phyloP scores from a whole-genome alignment of 2,329 filamentous ascomycete species.

The Fonsecaea pugnacius region DNA sequence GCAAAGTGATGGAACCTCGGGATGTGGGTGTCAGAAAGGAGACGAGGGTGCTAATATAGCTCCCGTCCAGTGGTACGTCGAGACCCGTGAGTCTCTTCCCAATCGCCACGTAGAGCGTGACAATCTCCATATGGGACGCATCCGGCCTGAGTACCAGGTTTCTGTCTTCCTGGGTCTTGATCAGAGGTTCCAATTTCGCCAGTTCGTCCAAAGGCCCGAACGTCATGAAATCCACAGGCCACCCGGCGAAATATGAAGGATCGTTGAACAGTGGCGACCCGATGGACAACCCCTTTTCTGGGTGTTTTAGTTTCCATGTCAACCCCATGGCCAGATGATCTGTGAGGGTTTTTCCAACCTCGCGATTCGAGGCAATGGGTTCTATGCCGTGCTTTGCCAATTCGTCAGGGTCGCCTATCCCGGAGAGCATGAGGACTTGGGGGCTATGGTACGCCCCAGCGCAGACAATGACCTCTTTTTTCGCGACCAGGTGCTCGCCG shows the following conservation, averaged over 20 bases:
- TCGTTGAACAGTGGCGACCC: conserved; percentile 44
- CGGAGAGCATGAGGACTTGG: conserved; percentile 44
- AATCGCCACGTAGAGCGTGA: conserved; percentile 15
- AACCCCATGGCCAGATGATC: conserved; percentile 42
- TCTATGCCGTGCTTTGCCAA: conserved; percentile 42
- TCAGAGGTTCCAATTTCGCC: conserved; percentile 10
- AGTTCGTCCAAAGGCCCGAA: conserved; percentile 20
- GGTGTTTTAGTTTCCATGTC: conserved; percentile 38
- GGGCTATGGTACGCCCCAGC: conserved; percentile 51
- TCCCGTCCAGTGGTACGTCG: conserved; percentile 20
- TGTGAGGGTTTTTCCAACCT: conserved; percentile 47
- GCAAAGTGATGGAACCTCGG: conserved; percentile 54
- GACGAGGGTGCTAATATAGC: conserved; percentile 18
- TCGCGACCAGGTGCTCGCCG: conserved; percentile 37
- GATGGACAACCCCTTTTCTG: conserved; percentile 45
- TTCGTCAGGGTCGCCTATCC: conserved; percentile 41
- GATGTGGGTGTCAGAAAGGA: conserved; percentile 46
- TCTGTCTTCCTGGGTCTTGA: conserved; percentile 11
- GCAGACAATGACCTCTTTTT: conserved; percentile 51
- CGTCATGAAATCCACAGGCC: conserved; percentile 46
- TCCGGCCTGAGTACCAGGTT: conserved; percentile 19
- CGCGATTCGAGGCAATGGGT: conserved; percentile 40
- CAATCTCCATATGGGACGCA: conserved; percentile 25
- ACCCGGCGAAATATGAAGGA: conserved; percentile 45
- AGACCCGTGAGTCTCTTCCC: conserved; percentile 11